phyloP scores from a whole-genome alignment of 768 basidiomycete species.

The Candolleomyces aberdarensis region DNA sequence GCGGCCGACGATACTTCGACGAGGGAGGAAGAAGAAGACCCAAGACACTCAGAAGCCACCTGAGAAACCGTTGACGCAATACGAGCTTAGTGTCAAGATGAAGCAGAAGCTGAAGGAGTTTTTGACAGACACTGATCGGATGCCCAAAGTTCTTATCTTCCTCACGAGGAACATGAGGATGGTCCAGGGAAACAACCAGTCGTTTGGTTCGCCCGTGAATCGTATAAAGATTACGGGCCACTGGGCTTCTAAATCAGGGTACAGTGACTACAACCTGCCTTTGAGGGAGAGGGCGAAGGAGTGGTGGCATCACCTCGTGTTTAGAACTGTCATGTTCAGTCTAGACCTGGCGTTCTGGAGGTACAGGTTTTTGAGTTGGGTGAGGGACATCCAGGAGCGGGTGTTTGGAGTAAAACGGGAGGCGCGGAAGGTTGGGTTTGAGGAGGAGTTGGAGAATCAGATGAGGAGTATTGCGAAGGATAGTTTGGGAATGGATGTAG shows the following conservation, averaged over 20 bases:
- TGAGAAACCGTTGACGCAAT: slow-evolving; percentile 47
- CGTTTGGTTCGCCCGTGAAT: slow-evolving; percentile 83
- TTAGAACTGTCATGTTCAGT: slow-evolving; percentile 59
- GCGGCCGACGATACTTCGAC: slow-evolving; percentile 51
- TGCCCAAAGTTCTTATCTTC: slow-evolving; percentile 77
- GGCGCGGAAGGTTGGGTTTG: slow-evolving; percentile 46
- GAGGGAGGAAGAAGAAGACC: slow-evolving; percentile 24
- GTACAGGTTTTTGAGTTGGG: slow-evolving; percentile 51
- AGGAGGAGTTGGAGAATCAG: slow-evolving; percentile 76
- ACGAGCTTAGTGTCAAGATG: slow-evolving; percentile 66
- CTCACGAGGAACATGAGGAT: slow-evolving; percentile 75
- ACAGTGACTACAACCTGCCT: slow-evolving; percentile 39
- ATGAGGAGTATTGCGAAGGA: slow-evolving; percentile 75
- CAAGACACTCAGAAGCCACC: slow-evolving; percentile 22
- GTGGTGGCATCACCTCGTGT: slow-evolving; percentile 58
- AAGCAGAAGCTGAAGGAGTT: slow-evolving; percentile 66
- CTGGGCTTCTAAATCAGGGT: slow-evolving; percentile 72
- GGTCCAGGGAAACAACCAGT: slow-evolving; percentile 75
- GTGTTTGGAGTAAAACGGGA: slow-evolving; percentile 26
- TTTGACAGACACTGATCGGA: slow-evolving; percentile 68
- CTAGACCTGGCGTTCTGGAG: slow-evolving; percentile 74
- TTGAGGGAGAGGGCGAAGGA: slow-evolving; percentile 43
- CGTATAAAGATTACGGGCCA: slow-evolving; percentile 86
- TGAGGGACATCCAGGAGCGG: slow-evolving; percentile 36
- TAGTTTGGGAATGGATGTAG: slow-evolving; percentile 76